phyloP scores from a whole-genome alignment of 192 early-diverging fungal species.

The Paraglomus occultum region DNA sequence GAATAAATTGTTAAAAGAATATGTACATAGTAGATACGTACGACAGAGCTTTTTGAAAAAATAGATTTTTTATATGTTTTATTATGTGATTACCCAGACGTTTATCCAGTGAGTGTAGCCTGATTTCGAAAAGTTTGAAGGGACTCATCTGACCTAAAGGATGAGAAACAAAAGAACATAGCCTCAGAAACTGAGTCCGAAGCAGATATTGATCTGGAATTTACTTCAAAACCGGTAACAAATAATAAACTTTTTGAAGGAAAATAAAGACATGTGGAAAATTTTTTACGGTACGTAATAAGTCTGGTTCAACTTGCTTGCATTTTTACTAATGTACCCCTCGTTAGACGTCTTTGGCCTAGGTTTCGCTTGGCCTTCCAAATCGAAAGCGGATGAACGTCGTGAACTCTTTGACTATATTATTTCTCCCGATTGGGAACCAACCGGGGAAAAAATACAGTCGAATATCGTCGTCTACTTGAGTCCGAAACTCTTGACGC shows the following conservation, averaged over 20 bases:
- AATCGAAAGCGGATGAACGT: not conserved
- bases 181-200: slow-evolving; percentile 18
- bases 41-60: too few relatives aligned
- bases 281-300: slow-evolving; percentile 25
- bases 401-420: slow-evolving; percentile 21
- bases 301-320: slow-evolving; percentile 20
- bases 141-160: slow-evolving; percentile 18
- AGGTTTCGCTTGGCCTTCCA: slow-evolving; percentile 10
- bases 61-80: too few relatives aligned
- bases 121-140: slow-evolving; percentile 23
- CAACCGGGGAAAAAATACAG: slow-evolving; percentile 9
- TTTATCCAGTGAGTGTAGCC: too few relatives aligned
- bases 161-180: slow-evolving; percentile 20
- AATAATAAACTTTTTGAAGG: slow-evolving; percentile 10
- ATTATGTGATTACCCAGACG: too few relatives aligned
- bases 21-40: too few relatives aligned
- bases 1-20: too few relatives aligned
- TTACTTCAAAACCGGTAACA: slow-evolving; percentile 23
- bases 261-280: slow-evolving; percentile 14
- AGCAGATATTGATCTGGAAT: slow-evolving; percentile 9
- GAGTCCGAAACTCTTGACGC: slow-evolving; percentile 9
- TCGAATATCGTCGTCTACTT: slow-evolving; percentile 23
- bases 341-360: not conserved
- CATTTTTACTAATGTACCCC: slow-evolving; percentile 27
- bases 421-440: slow-evolving; percentile 16